These are phyloP conservation scores for Alternaria brassicae DNA, from an alignment of 2,329 filamentous ascomycete genomes.

Conservation along the genomic window DNA sequence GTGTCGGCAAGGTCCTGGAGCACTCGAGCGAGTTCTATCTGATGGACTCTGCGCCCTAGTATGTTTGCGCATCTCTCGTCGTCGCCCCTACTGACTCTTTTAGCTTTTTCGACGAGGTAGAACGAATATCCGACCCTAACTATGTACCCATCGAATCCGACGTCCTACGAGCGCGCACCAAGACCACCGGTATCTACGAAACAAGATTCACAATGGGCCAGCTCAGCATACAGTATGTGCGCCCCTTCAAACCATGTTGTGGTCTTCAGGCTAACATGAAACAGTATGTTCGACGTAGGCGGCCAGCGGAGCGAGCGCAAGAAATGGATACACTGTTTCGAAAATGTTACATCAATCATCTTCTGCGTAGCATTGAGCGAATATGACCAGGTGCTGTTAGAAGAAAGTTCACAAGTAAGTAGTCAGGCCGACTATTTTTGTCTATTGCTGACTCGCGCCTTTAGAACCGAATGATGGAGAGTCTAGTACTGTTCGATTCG, in stretches of 20 bases:
- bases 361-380: conserved; percentile 98
- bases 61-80: conserved; percentile 48
- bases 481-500: conserved; percentile 92
- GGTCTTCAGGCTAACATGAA: conserved; percentile 40
- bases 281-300: conserved; percentile 98
- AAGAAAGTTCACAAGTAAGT: conserved; percentile 93
- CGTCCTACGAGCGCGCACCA: conserved; percentile 92
- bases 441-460: conserved; percentile 32
- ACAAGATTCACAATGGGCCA: conserved; percentile 99
- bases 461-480: conserved; percentile 99
- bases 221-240: conserved; percentile 92
- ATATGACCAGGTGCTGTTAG: conserved; percentile 95
- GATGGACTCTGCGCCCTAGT: conserved; percentile 99
- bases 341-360: conserved; percentile 99
- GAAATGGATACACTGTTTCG: conserved; percentile 99
- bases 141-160: conserved; percentile 95
- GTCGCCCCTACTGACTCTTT: conserved; percentile 19
- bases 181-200: conserved; percentile 99
- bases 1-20: conserved; percentile 82
- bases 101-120: conserved; percentile 95
- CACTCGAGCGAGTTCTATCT: conserved; percentile 98
- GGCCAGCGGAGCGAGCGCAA: conserved; percentile 97
- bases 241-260: conserved; percentile 9
- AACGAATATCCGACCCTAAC: conserved; percentile 80
- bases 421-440: conserved; percentile 10